Evolutionary conservation across 2,329 filamentous ascomycete species (phyloP), one percentile per base, ranked within the genome.

Genomic region (Corynespora cassiicola): DNA sequence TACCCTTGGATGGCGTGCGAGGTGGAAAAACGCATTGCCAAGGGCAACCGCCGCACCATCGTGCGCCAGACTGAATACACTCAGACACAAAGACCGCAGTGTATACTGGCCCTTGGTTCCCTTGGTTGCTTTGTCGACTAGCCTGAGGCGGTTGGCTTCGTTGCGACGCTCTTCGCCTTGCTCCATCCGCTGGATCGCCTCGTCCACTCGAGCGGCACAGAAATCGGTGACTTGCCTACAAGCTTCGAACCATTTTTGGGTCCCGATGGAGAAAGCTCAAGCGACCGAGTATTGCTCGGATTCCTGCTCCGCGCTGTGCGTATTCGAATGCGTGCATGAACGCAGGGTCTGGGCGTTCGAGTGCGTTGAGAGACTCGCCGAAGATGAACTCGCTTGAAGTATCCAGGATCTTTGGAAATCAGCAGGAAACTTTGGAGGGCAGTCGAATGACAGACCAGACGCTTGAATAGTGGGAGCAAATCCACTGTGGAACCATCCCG

Each of bases 11-110:
- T 54, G 35, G 15, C 55, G 32, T 11, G 53, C 47, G 4, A 61
- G 42, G 25, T 58, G 49, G 20, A 52, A 57, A 35, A 57, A 42
- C 2, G 35, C 41, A 31, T 57, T 58, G 25, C 39, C 47, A 7
- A 61, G 33, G 6, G 50, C 39, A 6, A 56, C 44, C 3, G 54
- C 45, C n/a, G 43, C 42, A 2, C 36, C 37, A 26, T 58, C 50
- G 28, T 54, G 49, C 4, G 45, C 52, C 3, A 50, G 47, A 10
- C 47, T 50, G 36, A 58, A 59, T 5, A 54, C 42, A 26, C 42
- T 57, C 30, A 46, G 34, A 33, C 54, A 46, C 20, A 47, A 39
- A 14, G 32, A 52, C 5, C 41, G 39, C 4, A 57, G 42, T 9
- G 45, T 53, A 18, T 36, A 28, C 5, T 37, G 33, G 25, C 54